Conservation (phyloP, 331 rosid genomes). For the Saraca asoca region DNA sequence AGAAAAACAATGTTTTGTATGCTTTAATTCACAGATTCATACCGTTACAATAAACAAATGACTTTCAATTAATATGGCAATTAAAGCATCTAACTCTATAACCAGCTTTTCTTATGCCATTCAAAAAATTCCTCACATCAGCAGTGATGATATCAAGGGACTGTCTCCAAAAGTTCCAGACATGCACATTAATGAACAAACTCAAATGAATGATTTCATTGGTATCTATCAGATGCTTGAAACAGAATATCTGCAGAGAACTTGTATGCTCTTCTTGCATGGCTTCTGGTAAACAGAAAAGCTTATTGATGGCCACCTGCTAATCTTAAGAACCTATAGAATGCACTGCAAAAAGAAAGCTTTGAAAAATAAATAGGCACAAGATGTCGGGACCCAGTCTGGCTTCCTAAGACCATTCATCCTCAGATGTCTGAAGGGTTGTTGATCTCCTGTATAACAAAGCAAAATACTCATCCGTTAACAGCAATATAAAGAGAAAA, state of each 20-base stretch:
- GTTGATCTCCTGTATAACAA: constrained; percentile 52
- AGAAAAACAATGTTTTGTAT: too few species aligned
- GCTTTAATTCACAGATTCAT: too few species aligned
- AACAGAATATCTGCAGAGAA: constrained; percentile 10
- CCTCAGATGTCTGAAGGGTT: constrained; percentile 46
- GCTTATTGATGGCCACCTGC: constrained; percentile 26
- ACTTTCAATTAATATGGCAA: too few species aligned
- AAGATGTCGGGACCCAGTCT: not conserved
- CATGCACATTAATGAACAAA: too few species aligned
- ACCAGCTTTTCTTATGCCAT: too few species aligned
- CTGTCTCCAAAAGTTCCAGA: too few species aligned
- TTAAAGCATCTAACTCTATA: too few species aligned
- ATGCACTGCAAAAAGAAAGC: constrained; percentile 15
- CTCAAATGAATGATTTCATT: not conserved
- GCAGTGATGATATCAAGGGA: too few species aligned
- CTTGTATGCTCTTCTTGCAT: constrained; percentile 36
- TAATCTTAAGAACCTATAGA: constrained; percentile 10
- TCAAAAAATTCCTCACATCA: too few species aligned
- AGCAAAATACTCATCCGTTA: not conserved
- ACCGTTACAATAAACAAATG: too few species aligned
- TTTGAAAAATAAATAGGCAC: not conserved
- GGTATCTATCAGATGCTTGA: constrained; percentile 12
- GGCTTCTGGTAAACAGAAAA: constrained; percentile 26
- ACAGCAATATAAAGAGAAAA: not conserved
- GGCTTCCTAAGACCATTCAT: constrained; percentile 25